A percentile compares a stretch with the other conserved stretches of the same genome.
Conservation (phyloP, 2,329 filamentous ascomycete species). For the Colletotrichum abscissum region DNA sequence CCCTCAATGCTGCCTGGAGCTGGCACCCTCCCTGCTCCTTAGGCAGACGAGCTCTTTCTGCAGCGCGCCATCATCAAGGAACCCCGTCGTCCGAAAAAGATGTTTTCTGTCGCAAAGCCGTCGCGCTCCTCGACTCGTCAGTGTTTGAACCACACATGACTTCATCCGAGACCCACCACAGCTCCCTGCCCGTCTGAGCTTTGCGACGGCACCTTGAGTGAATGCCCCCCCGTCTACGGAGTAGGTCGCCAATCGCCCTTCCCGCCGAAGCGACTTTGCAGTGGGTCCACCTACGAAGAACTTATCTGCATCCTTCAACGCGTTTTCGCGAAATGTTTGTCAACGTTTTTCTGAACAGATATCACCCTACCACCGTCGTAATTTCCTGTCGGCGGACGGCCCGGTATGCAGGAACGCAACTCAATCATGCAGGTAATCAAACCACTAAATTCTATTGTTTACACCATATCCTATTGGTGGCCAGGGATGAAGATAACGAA, state of each 20-base stretch:
- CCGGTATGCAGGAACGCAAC: constrained; percentile 29
- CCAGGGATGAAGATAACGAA: constrained; percentile 54
- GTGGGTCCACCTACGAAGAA: constrained; percentile 17
- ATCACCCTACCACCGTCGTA: constrained; percentile 1
- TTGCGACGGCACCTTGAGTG: constrained; percentile 1
- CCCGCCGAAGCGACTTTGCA: background rate
- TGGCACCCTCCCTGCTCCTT: constrained; percentile 23
- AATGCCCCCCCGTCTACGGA: too few species aligned
- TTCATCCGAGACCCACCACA: constrained; percentile 20
- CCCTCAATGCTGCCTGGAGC: constrained; percentile 23
- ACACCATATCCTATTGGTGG: constrained; percentile 26
- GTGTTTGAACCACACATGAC: constrained; percentile 7
- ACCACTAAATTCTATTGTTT: constrained; percentile 27
- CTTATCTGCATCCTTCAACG: constrained; percentile 29
- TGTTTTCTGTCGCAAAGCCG: constrained; percentile 12
- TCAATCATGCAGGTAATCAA: constrained; percentile 35
- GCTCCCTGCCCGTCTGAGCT: constrained; percentile 19
- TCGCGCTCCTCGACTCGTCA: background rate
- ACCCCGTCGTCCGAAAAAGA: constrained; percentile 1
- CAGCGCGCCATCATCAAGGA: constrained; percentile 14
- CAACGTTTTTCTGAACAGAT: background rate
- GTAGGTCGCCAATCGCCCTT: background rate
- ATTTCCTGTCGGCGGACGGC: constrained; percentile 6
- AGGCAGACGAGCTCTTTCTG: constrained; percentile 14
- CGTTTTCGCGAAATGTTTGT: constrained; percentile 25